These are phyloP conservation scores for Polychaeton citri DNA, from an alignment of 2,329 filamentous ascomycete genomes.

Conservation along the genomic window DNA sequence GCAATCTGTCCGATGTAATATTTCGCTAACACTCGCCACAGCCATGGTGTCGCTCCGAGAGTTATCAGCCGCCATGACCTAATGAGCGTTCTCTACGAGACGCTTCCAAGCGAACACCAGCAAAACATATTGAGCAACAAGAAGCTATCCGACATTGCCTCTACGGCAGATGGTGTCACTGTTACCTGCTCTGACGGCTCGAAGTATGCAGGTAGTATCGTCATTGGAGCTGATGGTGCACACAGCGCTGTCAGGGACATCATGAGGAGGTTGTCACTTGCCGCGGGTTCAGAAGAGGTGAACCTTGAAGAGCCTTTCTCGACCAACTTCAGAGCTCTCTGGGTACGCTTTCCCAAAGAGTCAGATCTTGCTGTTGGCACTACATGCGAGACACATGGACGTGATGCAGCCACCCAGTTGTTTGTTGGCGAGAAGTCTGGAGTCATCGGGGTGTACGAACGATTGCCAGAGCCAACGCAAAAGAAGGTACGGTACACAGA, in stretches of 20 bases:
- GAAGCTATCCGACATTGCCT: neutral
- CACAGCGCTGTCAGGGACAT: neutral
- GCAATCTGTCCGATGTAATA: neutral
- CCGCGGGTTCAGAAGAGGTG: neutral
- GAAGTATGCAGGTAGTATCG: neutral
- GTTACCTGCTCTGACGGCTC: neutral
- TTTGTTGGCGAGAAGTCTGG: constrained; percentile 16
- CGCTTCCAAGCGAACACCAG: neutral
- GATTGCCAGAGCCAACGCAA: constrained; percentile 13
- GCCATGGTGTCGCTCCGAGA: constrained; percentile 1
- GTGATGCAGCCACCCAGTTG: constrained; percentile 6
- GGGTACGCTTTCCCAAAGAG: neutral
- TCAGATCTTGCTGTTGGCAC: neutral
- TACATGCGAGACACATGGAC: neutral
- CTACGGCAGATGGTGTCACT: constrained; percentile 1
- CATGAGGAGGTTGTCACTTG: neutral
- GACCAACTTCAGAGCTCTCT: neutral
- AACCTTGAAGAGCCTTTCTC: neutral
- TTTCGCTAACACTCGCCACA: neutral
- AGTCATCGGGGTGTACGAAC: constrained; percentile 24
- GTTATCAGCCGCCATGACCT: constrained; percentile 2
- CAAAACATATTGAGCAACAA: constrained; percentile 1
- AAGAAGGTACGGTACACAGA: constrained; percentile 15
- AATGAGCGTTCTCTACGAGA: constrained; percentile 1
- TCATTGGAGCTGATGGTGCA: neutral